A percentile compares a stretch with the other conserved stretches of the same genome.
Conservation (phyloP, 169 alveolate genomes). For the Plasmodium sp. region DNA sequence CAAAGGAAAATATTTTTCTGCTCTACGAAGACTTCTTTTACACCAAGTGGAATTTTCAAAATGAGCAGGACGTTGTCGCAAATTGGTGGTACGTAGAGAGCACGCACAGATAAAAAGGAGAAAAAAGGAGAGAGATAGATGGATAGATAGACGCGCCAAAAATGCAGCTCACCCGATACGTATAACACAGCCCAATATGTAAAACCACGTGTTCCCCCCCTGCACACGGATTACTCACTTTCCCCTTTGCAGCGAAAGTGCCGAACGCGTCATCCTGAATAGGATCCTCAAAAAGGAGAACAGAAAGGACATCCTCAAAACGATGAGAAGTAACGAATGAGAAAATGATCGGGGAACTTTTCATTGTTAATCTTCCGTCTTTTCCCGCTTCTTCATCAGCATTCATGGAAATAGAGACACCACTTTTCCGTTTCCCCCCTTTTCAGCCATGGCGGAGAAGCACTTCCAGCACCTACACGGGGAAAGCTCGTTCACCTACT, state of each 20-base stretch:
- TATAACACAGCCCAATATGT: not conserved
- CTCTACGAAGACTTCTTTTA: constrained; percentile 44
- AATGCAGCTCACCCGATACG: not conserved
- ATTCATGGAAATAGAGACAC: not conserved
- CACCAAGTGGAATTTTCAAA: constrained; percentile 40
- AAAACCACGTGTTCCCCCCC: not conserved
- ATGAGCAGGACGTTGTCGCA: constrained; percentile 49
- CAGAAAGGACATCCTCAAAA: constrained; percentile 41
- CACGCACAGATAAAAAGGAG: not conserved
- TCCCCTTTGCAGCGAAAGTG: constrained; percentile 20
- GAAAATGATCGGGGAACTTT: not conserved
- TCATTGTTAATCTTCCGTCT: not conserved
- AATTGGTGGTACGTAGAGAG: constrained; percentile 48
- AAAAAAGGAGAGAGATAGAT: not conserved
- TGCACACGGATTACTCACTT: not conserved
- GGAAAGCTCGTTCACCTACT: not conserved
- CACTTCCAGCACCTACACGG: constrained; percentile 11
- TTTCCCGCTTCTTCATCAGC: not conserved
- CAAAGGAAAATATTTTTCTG: constrained; percentile 69
- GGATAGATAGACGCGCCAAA: not conserved
- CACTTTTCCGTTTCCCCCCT: not conserved
- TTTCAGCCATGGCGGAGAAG: constrained; percentile 23
- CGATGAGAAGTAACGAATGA: constrained; percentile 36
- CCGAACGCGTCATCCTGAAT: constrained; percentile 45
- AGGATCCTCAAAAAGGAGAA: constrained; percentile 59